Conservation (phyloP, 192 early-diverging fungal species). For the Globomyces pollinis-pini region DNA sequence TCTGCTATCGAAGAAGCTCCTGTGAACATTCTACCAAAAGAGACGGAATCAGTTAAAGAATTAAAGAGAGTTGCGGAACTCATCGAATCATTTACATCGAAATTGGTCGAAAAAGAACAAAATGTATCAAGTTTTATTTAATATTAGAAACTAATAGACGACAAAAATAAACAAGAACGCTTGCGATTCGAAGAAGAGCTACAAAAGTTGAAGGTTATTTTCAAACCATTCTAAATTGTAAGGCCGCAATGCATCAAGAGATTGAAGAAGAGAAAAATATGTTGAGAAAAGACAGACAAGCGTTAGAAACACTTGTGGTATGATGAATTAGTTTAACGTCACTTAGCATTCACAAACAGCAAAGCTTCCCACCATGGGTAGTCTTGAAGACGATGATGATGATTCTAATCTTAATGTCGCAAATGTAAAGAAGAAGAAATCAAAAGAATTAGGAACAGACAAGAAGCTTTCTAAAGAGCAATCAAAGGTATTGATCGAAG, state of each 20-base stretch:
- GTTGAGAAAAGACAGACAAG: slow-evolving; percentile 4
- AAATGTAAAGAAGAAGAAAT: slow-evolving; percentile 1
- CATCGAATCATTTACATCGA: not conserved
- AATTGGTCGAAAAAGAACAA: not conserved
- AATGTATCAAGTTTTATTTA: not conserved
- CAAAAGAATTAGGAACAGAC: not conserved
- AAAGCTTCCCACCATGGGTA: not conserved
- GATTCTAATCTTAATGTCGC: not conserved
- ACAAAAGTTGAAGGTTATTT: not conserved
- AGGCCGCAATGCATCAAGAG: slow-evolving; percentile 3
- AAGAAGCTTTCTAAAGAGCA: not conserved
- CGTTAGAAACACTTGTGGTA: not conserved
- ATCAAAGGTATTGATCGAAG: not conserved
- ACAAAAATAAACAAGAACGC: not conserved
- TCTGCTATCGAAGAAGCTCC: not conserved
- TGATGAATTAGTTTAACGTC: not conserved
- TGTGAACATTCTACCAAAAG: not conserved
- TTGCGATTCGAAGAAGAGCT: not conserved
- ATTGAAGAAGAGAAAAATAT: slow-evolving; percentile 7
- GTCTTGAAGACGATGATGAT: slow-evolving; percentile 4
- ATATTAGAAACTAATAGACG: not conserved
- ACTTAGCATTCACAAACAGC: not conserved
- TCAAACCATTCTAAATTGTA: not conserved
- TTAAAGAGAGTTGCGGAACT: not conserved
- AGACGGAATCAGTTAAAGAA: not conserved